Conservation (phyloP, 2,329 filamentous ascomycete species). For the Neofusicoccum umdonicola region DNA sequence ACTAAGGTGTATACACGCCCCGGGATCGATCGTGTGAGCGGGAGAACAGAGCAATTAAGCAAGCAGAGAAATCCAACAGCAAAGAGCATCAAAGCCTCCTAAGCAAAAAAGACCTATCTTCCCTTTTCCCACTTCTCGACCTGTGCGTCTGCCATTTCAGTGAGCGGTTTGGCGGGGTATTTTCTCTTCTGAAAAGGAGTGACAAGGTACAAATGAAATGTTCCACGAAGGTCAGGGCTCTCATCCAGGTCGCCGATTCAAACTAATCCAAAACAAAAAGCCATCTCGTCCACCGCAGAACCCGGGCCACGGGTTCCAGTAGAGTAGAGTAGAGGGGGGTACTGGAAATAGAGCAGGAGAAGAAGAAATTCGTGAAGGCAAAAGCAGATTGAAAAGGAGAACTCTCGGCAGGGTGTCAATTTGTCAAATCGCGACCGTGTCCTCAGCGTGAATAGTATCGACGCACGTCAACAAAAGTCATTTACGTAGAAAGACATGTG, state of each 20-base stretch:
- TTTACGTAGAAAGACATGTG: conserved; percentile 16
- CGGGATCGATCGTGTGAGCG: neutral
- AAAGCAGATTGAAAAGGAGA: conserved; percentile 6
- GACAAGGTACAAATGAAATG: conserved; percentile 3
- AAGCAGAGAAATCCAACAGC: conserved; percentile 1
- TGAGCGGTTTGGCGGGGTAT: neutral
- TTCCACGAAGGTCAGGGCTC: conserved; percentile 9
- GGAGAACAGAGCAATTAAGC: neutral
- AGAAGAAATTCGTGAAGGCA: conserved; percentile 11
- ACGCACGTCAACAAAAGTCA: conserved; percentile 13
- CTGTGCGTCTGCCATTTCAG: conserved; percentile 4
- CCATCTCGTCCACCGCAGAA: neutral
- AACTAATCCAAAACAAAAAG: conserved; percentile 1
- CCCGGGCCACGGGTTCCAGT: neutral
- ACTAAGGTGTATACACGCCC: neutral
- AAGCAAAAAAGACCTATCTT: neutral
- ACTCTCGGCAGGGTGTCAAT: conserved; percentile 7
- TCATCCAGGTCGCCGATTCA: neutral
- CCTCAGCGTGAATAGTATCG: neutral
- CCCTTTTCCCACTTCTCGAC: conserved; percentile 1
- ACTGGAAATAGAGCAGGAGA: conserved; percentile 13
- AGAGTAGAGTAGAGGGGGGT: neutral
- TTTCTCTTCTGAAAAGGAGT: conserved; percentile 7
- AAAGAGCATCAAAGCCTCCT: conserved; percentile 6
- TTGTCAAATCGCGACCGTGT: conserved; percentile 14